phyloP scores from a whole-genome alignment of 2,329 filamentous ascomycete genomes.

The Pestalotiopsis sp. region DNA sequence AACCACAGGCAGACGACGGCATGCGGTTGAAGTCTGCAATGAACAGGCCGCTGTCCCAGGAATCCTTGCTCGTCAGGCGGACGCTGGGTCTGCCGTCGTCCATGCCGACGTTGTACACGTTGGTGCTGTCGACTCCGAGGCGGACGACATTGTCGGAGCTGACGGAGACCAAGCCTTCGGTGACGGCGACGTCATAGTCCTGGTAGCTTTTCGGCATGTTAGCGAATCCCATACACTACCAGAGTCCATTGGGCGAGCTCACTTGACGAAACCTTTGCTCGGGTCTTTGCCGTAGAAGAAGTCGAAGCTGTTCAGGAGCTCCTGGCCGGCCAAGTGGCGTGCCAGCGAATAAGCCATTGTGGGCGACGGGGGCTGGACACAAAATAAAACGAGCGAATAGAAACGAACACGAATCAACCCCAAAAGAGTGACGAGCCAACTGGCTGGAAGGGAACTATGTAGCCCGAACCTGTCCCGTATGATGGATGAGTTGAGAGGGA shows the following conservation, averaged over 20 bases:
- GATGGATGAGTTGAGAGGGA: constrained; percentile 12
- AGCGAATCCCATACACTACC: background rate
- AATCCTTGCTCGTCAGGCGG: constrained; percentile 64
- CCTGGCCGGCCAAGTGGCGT: constrained; percentile 31
- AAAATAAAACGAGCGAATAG: constrained; percentile 26
- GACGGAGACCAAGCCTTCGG: constrained; percentile 42
- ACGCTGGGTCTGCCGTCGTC: constrained; percentile 58
- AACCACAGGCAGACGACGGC: constrained; percentile 69
- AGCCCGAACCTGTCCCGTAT: constrained; percentile 20
- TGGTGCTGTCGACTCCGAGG: constrained; percentile 45
- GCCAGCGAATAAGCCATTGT: constrained; percentile 31
- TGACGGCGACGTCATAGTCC: constrained; percentile 39
- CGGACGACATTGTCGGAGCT: constrained; percentile 44
- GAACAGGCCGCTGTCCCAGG: constrained; percentile 68
- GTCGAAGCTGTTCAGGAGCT: constrained; percentile 43
- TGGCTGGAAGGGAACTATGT: constrained; percentile 4
- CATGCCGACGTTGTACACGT: constrained; percentile 32
- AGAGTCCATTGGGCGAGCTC: constrained; percentile 34
- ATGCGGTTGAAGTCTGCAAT: constrained; percentile 75
- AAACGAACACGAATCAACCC: constrained; percentile 16
- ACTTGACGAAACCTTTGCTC: constrained; percentile 69
- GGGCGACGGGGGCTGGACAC: background rate
- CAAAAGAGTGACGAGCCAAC: constrained; percentile 17
- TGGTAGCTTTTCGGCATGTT: constrained; percentile 40
- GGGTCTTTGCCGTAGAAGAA: constrained; percentile 58